Evolutionary conservation across 768 basidiomycete genomes (phyloP).

Genomic region (Imleria badia): DNA sequence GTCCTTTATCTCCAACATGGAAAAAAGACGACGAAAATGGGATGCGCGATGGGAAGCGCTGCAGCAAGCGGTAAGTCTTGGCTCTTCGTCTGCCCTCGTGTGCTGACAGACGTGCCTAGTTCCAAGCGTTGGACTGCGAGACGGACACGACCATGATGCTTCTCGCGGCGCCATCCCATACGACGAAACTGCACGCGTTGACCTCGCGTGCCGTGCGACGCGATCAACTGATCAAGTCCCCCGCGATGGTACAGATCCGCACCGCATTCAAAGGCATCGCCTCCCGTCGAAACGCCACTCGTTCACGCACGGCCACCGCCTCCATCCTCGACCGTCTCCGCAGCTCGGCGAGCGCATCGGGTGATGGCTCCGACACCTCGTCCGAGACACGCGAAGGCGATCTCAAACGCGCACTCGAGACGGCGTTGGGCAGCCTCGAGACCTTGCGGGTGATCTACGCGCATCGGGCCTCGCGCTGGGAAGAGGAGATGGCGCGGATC

Average conservation of each 20-base stretch:
- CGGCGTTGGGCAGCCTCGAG: constrained; percentile 65
- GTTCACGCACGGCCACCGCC: constrained; percentile 42
- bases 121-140: constrained; percentile 76
- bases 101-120: constrained; percentile 41
- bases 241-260: constrained; percentile 53
- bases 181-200: constrained; percentile 60
- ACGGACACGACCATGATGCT: constrained; percentile 78
- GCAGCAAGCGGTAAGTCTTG: constrained; percentile 59
- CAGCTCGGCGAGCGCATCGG: constrained; percentile 39
- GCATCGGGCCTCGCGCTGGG: constrained; percentile 65
- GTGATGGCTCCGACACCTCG: constrained; percentile 56
- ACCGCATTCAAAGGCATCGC: constrained; percentile 61
- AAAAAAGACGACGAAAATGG: constrained; percentile 70
- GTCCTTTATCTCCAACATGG: constrained; percentile 59
- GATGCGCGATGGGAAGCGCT: constrained; percentile 75
- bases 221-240: constrained; percentile 46
- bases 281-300: constrained; percentile 48
- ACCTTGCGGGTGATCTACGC: constrained; percentile 65
- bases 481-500: constrained; percentile 66
- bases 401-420: constrained; percentile 64
- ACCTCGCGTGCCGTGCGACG: constrained; percentile 71
- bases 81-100: not conserved
- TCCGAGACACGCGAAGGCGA: constrained; percentile 58
- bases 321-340: constrained; percentile 49
- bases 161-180: constrained; percentile 72